A percentile compares a stretch with the other conserved stretches of the same genome.
These are phyloP conservation scores for Strobilomyces confusus DNA, from an alignment of 768 basidiomycete genomes.

Conservation along the genomic window DNA sequence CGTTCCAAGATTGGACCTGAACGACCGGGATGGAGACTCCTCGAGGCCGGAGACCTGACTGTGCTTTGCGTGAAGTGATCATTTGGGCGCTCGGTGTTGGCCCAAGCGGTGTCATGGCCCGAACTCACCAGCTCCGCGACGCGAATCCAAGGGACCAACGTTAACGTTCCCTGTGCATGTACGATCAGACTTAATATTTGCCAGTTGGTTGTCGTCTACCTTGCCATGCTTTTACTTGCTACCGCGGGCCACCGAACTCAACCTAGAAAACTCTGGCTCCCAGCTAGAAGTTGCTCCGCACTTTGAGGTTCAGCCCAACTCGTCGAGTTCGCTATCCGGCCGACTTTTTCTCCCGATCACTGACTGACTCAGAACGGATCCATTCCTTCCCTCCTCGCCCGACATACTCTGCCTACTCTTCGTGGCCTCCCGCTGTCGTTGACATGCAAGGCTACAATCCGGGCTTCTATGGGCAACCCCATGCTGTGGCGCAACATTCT, in stretches of 20 bases:
- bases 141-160: constrained; percentile 29
- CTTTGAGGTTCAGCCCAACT: constrained; percentile 17
- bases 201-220: constrained; percentile 24
- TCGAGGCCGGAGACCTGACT: constrained; percentile 39
- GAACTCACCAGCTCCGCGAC: constrained; percentile 34
- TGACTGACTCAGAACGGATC: constrained; percentile 16
- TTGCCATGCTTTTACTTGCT: constrained; percentile 32
- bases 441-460: constrained; percentile 30
- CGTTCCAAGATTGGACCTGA: constrained; percentile 32
- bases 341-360: constrained; percentile 26
- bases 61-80: constrained; percentile 26
- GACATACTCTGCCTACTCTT: constrained; percentile 3
- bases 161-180: constrained; percentile 23
- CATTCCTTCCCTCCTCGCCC: constrained; percentile 3
- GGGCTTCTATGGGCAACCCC: constrained; percentile 20
- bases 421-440: constrained; percentile 8
- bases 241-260: constrained; percentile 25
- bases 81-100: constrained; percentile 32
- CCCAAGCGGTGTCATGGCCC: constrained; percentile 26
- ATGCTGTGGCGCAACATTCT: constrained; percentile 25
- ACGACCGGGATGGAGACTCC: constrained; percentile 29
- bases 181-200: constrained; percentile 34
- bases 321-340: constrained; percentile 29
- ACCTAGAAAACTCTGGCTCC: constrained; percentile 24
- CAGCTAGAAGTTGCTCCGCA: constrained; percentile 12